Percentiles rank a stretch among this genome's conserved stretches.
Conservation (phyloP, 345 rosid species). For the Stellera chamaejasme region DNA sequence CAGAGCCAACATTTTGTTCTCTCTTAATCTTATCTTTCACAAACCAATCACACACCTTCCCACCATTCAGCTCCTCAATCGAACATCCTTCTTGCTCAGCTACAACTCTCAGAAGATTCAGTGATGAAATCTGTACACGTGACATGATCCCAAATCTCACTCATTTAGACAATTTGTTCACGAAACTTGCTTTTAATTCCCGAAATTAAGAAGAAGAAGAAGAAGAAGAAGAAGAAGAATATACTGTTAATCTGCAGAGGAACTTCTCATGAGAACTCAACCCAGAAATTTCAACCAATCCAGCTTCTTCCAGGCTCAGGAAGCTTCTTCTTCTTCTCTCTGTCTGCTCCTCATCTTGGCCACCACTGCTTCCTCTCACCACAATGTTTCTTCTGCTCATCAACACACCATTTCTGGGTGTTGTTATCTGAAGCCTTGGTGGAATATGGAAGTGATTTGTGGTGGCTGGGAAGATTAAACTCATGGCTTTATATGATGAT, state of each 20-base stretch:
- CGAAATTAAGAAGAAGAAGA: no score
- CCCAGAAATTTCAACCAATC: conserved; percentile 75
- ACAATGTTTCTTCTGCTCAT: conserved; percentile 7
- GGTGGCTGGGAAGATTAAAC: conserved; percentile 13
- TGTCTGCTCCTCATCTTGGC: conserved; percentile 24
- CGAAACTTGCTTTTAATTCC: no score
- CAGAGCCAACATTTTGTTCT: conserved; percentile 56
- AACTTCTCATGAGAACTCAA: conserved; percentile 74
- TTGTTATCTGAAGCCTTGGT: conserved; percentile 9
- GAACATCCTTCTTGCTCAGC: conserved; percentile 78
- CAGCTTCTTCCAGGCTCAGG: conserved; percentile 81
- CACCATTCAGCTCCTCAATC: conserved; percentile 83
- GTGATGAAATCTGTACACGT: conserved; percentile 79
- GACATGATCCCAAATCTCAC: not conserved
- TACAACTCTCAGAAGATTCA: conserved; percentile 70
- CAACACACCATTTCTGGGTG: not conserved
- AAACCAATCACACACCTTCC: conserved; percentile 84
- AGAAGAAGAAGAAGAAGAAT: no score
- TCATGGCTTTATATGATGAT: conserved; percentile 14
- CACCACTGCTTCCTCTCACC: conserved; percentile 28
- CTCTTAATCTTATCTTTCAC: conserved; percentile 70
- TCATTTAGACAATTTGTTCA: no score
- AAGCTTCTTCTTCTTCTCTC: conserved; percentile 48
- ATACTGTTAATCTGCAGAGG: conserved; percentile 82
- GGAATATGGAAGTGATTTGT: conserved; percentile 17